Evolutionary conservation across 805 yeast genomes (phyloP), one percentile per base, ranked within the genome.

Genomic region (Candida multigemmis): DNA sequence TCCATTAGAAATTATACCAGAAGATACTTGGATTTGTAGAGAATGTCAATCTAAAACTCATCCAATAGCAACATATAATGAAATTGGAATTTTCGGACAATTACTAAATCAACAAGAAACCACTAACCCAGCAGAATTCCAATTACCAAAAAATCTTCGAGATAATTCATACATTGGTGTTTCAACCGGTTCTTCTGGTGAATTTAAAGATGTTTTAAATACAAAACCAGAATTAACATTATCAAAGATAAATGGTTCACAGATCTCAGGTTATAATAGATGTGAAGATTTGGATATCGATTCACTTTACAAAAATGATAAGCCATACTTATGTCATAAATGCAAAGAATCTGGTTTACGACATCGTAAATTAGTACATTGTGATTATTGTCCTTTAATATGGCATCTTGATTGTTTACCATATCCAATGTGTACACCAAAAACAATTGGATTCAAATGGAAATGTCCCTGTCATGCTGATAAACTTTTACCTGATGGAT

Each of bases 401-500:
- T 87, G 94, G 93, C 97, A 87, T 54, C 52, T 87, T 24, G 96
- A 89, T 52, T 87, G 97, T 50, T 52, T 87, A 10, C 63, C 68
- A 27, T 81, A 83, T 1, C 94, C 95, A 1, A 56, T 84, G 39
- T 65, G 83, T 10, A 62, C 78, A 5, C 71, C 78, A 12, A 83
- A 84, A 41, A 74, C 78, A 21, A 47, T 82, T 23, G 93, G 91
- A 2, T 63, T 65, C 23, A 82, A 77, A 49, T 89, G 96, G 97
- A 76, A 72, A 56, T 91, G 95, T 51, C 97, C 96, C 2, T 78
- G 81, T 39, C 96, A 85, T 55, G 71, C 74, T 12, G 80, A 69
- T 24, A 60, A 53, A 22, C 49, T 71, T 13, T 36, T 65, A n/a
- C 63, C 63, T 16, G 55, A 64, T 30, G 36, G 56, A 31, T 40